Evolutionary conservation across 2,329 filamentous ascomycete genomes (phyloP).

Genomic region (Fonsecaea nubica): DNA sequence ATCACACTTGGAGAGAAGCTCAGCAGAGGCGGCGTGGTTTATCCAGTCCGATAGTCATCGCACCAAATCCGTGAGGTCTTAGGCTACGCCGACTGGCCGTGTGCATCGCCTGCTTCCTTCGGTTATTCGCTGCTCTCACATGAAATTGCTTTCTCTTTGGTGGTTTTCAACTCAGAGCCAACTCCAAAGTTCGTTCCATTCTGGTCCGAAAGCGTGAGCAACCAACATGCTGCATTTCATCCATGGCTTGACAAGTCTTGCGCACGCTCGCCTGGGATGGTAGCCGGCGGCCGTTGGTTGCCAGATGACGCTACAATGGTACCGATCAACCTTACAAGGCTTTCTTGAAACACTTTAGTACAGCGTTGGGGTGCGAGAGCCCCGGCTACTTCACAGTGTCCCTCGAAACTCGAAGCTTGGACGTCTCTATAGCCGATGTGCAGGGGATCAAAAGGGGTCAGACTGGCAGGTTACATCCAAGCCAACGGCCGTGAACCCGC

Average conservation of each 20-base stretch:
- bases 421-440: background rate
- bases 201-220: background rate
- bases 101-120: background rate
- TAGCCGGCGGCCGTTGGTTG: background rate
- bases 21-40: background rate
- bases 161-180: background rate
- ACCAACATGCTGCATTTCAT: background rate
- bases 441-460: background rate
- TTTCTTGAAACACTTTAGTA: background rate
- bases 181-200: background rate
- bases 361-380: background rate
- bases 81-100: background rate
- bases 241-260: background rate
- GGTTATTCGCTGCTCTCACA: conserved; percentile 1
- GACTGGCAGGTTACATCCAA: background rate
- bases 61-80: background rate
- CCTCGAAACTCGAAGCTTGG: background rate
- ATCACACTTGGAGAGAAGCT: background rate
- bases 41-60: background rate
- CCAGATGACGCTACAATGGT: background rate
- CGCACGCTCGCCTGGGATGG: background rate
- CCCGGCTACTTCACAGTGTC: background rate
- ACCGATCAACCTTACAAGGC: background rate
- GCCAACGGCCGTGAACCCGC: background rate
- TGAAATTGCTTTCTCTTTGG: background rate